These are phyloP conservation scores for Rusavskia elegans DNA, from an alignment of 495 filamentous ascomycete species.

Conservation along the genomic window DNA sequence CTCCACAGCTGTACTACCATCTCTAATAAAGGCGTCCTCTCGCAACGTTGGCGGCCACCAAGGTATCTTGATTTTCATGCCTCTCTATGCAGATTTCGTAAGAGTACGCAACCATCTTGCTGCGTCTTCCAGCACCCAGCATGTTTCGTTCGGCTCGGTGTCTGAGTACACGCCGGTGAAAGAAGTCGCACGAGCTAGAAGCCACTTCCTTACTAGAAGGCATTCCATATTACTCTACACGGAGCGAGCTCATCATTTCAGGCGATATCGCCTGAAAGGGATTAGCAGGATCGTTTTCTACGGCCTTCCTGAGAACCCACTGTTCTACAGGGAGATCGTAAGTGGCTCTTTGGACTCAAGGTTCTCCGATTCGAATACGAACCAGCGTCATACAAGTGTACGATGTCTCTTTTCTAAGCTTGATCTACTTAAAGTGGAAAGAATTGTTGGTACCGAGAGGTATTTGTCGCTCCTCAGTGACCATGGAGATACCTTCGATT, in stretches of 20 bases:
- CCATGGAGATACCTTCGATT: constrained; percentile 79
- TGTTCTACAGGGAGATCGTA: constrained; percentile 79
- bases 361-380: constrained; percentile 17
- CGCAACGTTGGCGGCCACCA: constrained; percentile 18
- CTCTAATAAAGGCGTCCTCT: constrained; percentile 41
- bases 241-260: constrained; percentile 87
- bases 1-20: constrained; percentile 58
- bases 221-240: constrained; percentile 80
- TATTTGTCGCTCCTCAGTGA: constrained; percentile 55
- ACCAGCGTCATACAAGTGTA: constrained; percentile 27
- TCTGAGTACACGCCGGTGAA: constrained; percentile 69
- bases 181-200: constrained; percentile 67
- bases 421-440: constrained; percentile 76
- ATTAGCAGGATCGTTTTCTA: constrained; percentile 74
- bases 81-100: constrained; percentile 86
- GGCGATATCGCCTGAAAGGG: constrained; percentile 63
- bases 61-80: constrained; percentile 73
- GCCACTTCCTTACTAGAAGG: constrained; percentile 70
- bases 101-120: constrained; percentile 83
- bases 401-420: constrained; percentile 71
- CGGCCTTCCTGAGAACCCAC: constrained; percentile 70
- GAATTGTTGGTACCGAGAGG: constrained; percentile 67
- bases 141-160: constrained; percentile 67
- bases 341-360: constrained; percentile 19
- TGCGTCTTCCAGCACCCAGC: constrained; percentile 46